Base-by-base conservation (phyloP, 1,284 basidiomycete species). In the Boletus sp. region DNA sequence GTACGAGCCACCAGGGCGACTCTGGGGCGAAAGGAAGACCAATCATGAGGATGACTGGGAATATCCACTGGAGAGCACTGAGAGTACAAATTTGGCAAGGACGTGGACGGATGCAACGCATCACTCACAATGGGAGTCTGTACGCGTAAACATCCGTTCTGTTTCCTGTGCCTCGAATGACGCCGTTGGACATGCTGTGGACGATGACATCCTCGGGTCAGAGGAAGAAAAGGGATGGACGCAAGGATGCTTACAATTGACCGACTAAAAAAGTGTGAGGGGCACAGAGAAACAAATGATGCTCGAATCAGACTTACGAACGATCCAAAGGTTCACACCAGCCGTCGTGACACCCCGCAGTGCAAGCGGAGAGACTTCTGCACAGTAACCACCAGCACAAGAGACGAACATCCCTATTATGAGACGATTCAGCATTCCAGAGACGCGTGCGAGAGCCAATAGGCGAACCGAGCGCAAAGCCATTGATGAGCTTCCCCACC, bases 1-100 rank as follows among this genome's bases (percentile, higher is more conserved):
- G 72, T 29, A 82, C 72, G 10, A 83, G 68, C 78, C 79, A 84
- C 59, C 84, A 75, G 16, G 81, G 82, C 0, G 77, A 80, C 57
- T 84, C 78, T 1, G 81, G 80, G 3, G 80, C 69, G 56, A 78
- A 72, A 0, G 61, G 58, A 22, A 66, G 54, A 12, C 60, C 62
- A 0, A 48, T 27, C 30, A 66, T 46, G 30, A 66, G 53, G 8
- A 62, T 50, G 35, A 54, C 32, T 0, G 64, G 61, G 25, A 64
- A 65, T 14, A 64, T 58, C 59, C 64, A 63, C 37, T 65, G 61
- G 14, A 66, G 41, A 25, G 62, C 58, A 7, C 64, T 63, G 30
- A 16, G 9, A 42, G 26, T 17, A 45, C 0, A 1, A 10, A 7
- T 23, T 20, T 9, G 5, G 13, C 2, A 10, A 20, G 4, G 10